phyloP scores from a whole-genome alignment of 139 green algal genomes.

The Dunaliella sp. region DNA sequence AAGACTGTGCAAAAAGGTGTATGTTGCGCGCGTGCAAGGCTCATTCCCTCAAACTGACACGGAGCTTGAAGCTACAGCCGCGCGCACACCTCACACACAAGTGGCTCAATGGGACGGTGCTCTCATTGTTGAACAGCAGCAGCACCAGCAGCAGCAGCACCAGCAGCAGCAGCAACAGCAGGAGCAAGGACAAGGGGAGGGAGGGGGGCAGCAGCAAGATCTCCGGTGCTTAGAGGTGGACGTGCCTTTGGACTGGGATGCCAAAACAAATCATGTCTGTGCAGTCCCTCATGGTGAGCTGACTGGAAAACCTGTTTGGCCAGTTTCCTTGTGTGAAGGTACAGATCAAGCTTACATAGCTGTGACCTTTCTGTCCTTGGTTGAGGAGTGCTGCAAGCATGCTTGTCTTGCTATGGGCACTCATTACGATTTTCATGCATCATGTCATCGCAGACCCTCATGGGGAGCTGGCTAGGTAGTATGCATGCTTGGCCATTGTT shows the following conservation, averaged over 20 bases:
- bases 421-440: too few relatives aligned
- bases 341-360: too few relatives aligned
- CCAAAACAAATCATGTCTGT: constrained; percentile 41
- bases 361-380: too few relatives aligned
- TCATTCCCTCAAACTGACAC: constrained; percentile 48
- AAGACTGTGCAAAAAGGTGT: constrained; percentile 68
- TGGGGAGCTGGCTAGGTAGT: too few relatives aligned
- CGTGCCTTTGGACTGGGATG: constrained; percentile 60
- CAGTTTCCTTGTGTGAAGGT: too few relatives aligned
- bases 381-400: too few relatives aligned
- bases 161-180: background rate
- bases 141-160: background rate
- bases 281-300: background rate
- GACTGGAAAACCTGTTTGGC: too few relatives aligned
- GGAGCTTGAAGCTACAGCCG: background rate
- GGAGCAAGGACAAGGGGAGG: background rate
- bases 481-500: too few relatives aligned
- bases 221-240: constrained; percentile 28
- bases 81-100: background rate
- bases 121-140: background rate
- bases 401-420: too few relatives aligned
- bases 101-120: background rate
- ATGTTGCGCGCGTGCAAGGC: constrained; percentile 79
- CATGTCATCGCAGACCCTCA: too few relatives aligned
- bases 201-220: background rate